Evolutionary conservation across 371 early-diverging fungal genomes (phyloP).

Genomic region (Vairimorpha necatrix): DNA sequence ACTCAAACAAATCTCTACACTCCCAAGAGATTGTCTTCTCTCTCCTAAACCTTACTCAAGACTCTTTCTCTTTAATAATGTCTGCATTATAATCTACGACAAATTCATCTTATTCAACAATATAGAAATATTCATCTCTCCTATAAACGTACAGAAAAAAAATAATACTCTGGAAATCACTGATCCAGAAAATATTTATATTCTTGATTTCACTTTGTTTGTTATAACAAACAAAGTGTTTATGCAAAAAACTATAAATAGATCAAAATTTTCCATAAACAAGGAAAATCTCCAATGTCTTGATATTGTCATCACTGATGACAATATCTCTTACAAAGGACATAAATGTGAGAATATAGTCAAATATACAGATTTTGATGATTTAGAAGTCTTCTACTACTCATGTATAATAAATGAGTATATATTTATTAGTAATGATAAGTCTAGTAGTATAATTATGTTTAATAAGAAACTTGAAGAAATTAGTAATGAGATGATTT

Average conservation of each 20-base stretch:
- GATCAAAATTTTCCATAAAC: not conserved
- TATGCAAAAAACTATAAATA: not conserved
- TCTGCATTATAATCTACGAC: not conserved
- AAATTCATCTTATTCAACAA: not conserved
- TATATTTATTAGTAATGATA: not conserved
- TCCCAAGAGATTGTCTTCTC: not conserved
- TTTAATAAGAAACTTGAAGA: not conserved
- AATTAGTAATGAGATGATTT: not conserved
- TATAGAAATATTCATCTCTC: not conserved
- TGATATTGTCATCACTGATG: not conserved
- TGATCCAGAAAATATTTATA: not conserved
- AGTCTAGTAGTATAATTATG: not conserved
- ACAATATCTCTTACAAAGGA: not conserved
- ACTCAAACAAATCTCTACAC: not conserved
- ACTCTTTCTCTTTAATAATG: not conserved
- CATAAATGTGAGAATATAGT: conserved; percentile 5
- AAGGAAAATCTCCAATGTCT: not conserved
- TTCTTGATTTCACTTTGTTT: not conserved
- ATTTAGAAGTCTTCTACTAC: conserved; percentile 1
- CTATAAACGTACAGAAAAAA: not conserved
- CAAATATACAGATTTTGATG: conserved; percentile 9
- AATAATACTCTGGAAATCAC: not conserved
- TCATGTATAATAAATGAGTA: conserved; percentile 13
- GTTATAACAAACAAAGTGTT: not conserved
- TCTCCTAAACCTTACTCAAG: not conserved